phyloP scores from a whole-genome alignment of 225 moss, liverwort and hornwort species.

The Physcomitrellopsis africana region DNA sequence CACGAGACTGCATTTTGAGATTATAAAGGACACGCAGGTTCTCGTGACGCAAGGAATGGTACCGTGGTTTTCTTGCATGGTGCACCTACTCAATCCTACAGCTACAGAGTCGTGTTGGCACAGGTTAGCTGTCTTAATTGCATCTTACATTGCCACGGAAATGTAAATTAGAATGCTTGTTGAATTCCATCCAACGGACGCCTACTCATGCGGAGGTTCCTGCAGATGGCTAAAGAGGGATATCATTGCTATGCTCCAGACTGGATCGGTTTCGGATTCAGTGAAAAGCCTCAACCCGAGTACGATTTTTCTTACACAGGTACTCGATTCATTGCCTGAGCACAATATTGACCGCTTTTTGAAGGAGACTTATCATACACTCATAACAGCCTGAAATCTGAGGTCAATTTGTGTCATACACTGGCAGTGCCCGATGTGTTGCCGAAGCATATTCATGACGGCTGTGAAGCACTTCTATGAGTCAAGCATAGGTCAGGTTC shows the following conservation, averaged over 20 bases:
- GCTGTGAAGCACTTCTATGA: not conserved
- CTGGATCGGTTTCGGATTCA: conserved; percentile 97
- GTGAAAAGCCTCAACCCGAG: conserved; percentile 94
- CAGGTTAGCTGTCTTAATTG: conserved; percentile 49
- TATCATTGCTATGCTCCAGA: conserved; percentile 96
- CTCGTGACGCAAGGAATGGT: conserved; percentile 61
- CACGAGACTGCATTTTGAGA: conserved; percentile 16
- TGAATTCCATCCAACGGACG: not conserved
- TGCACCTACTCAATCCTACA: conserved; percentile 93
- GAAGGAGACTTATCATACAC: not conserved
- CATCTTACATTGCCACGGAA: not conserved
- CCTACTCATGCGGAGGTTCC: conserved; percentile 1
- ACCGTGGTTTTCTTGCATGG: conserved; percentile 90
- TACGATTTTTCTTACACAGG: conserved; percentile 97
- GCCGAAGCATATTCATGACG: not conserved
- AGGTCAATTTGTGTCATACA: not conserved
- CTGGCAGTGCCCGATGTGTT: not conserved
- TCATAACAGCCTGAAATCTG: not conserved
- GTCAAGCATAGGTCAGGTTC: not conserved
- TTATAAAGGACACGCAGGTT: conserved; percentile 43
- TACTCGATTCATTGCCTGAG: conserved; percentile 11
- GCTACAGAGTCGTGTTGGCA: conserved; percentile 82
- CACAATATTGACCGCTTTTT: not conserved
- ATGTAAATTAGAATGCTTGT: not conserved
- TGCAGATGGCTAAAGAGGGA: conserved; percentile 81